These are phyloP conservation scores for Passalora sequoiae DNA, from an alignment of 2,329 filamentous ascomycete genomes.

Conservation along the genomic window DNA sequence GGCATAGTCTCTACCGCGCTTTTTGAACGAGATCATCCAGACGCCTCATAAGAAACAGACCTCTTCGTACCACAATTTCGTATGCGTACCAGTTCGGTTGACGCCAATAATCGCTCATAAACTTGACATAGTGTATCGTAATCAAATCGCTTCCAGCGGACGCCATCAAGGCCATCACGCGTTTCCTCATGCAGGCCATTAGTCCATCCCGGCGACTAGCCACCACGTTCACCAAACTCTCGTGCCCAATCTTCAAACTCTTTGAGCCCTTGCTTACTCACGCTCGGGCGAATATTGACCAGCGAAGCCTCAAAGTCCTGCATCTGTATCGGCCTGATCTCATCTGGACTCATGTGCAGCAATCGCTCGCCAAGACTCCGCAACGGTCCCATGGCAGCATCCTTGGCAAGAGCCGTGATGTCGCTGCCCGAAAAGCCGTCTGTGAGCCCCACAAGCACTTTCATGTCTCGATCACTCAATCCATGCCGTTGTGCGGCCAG, in stretches of 20 bases:
- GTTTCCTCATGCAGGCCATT: too few species aligned
- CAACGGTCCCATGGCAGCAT: conserved; percentile 94
- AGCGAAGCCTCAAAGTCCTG: conserved; percentile 81
- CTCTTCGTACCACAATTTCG: too few species aligned
- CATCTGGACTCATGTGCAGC: conserved; percentile 85
- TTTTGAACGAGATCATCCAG: too few species aligned
- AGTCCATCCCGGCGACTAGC: too few species aligned
- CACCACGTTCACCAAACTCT: conserved; percentile 88
- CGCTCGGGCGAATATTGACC: conserved; percentile 78
- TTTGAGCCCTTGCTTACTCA: conserved; percentile 76
- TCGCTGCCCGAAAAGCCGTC: conserved; percentile 97
- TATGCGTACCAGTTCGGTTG: too few species aligned
- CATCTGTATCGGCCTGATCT: conserved; percentile 81
- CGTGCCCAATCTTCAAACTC: conserved; percentile 91
- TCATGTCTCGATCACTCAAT: conserved; percentile 66
- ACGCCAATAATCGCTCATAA: too few species aligned
- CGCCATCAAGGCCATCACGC: too few species aligned
- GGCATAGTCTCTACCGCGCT: too few species aligned
- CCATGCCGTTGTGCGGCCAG: conserved; percentile 83
- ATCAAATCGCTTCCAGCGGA: too few species aligned
- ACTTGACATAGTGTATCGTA: too few species aligned
- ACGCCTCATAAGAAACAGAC: too few species aligned
- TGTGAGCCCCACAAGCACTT: conserved; percentile 69
- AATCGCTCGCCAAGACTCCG: conserved; percentile 84
- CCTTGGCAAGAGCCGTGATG: conserved; percentile 93